Percentiles rank a stretch among this genome's conserved stretches.
These are phyloP conservation scores for Acacia crassicarpa DNA, from an alignment of 306 rosid genomes.

Conservation along the genomic window DNA sequence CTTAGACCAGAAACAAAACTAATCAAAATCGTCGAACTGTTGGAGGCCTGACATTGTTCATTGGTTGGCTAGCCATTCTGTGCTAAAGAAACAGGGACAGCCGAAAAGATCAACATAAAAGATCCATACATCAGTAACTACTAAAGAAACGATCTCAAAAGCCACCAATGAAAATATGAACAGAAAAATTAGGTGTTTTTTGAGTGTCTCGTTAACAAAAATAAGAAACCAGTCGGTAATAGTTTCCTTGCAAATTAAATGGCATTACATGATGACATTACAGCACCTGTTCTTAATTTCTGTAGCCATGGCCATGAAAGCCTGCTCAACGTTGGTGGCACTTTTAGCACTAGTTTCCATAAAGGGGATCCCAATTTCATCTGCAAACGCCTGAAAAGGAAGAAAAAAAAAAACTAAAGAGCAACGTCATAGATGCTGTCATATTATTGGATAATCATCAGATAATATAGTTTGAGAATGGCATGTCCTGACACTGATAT, in stretches of 20 bases:
- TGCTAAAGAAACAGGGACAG: constrained; percentile 13
- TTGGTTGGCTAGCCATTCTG: constrained; percentile 99
- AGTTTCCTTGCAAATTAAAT: neutral
- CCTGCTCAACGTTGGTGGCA: constrained; percentile 72
- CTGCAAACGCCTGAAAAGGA: constrained; percentile 74
- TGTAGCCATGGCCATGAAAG: constrained; percentile 89
- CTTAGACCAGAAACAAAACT: too few species aligned
- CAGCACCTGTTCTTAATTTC: constrained; percentile 69
- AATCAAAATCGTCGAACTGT: constrained; percentile 46
- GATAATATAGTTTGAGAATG: neutral
- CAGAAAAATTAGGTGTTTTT: neutral
- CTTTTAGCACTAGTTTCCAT: constrained; percentile 87
- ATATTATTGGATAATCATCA: constrained; percentile 22
- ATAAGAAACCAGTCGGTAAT: neutral
- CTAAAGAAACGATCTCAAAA: constrained; percentile 4
- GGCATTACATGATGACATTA: constrained; percentile 12
- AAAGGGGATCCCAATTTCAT: constrained; percentile 84
- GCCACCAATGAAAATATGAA: neutral
- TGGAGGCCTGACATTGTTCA: constrained; percentile 91
- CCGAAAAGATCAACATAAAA: neutral
- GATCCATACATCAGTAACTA: neutral
- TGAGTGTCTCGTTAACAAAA: neutral
- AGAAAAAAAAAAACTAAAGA: too few species aligned
- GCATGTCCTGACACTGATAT: neutral
- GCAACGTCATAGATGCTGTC: constrained; percentile 26